Evolutionary conservation across 495 filamentous ascomycete species (phyloP).

Genomic region (Penicillium longicatenatum): DNA sequence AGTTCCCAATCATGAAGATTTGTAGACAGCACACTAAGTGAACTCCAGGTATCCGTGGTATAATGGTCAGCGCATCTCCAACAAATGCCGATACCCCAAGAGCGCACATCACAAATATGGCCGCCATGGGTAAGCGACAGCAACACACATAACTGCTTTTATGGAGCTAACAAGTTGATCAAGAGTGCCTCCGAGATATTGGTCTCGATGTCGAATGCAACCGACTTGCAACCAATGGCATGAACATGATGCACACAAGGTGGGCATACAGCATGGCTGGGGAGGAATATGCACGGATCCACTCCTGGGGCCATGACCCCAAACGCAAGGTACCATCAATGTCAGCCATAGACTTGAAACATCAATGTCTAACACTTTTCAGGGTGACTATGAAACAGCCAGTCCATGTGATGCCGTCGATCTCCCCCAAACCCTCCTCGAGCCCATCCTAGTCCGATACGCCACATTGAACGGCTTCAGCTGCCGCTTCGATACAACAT

Average conservation of each 20-base stretch:
- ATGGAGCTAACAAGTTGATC: slow-evolving; percentile 12
- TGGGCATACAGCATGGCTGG: slow-evolving; percentile 58
- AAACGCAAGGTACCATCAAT: slow-evolving; percentile 32
- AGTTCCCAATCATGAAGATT: background rate
- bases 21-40: slow-evolving; percentile 1
- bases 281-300: slow-evolving; percentile 54
- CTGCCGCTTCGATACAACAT: slow-evolving; percentile 46
- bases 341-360: background rate
- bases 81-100: slow-evolving; percentile 54
- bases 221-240: slow-evolving; percentile 36
- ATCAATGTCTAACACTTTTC: background rate
- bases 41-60: slow-evolving; percentile 44
- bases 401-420: slow-evolving; percentile 51
- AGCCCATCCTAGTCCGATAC: slow-evolving; percentile 51
- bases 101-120: slow-evolving; percentile 59
- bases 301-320: slow-evolving; percentile 56
- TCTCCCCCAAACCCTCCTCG: slow-evolving; percentile 53
- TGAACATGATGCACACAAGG: slow-evolving; percentile 50
- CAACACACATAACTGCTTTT: background rate
- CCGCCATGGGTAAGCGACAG: slow-evolving; percentile 42
- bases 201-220: slow-evolving; percentile 50
- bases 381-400: slow-evolving; percentile 55
- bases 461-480: slow-evolving; percentile 45
- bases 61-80: slow-evolving; percentile 48
- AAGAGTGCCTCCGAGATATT: slow-evolving; percentile 59